These are phyloP conservation scores for Coprinopsis sp. DNA, from an alignment of 768 basidiomycete genomes.

Conservation along the genomic window DNA sequence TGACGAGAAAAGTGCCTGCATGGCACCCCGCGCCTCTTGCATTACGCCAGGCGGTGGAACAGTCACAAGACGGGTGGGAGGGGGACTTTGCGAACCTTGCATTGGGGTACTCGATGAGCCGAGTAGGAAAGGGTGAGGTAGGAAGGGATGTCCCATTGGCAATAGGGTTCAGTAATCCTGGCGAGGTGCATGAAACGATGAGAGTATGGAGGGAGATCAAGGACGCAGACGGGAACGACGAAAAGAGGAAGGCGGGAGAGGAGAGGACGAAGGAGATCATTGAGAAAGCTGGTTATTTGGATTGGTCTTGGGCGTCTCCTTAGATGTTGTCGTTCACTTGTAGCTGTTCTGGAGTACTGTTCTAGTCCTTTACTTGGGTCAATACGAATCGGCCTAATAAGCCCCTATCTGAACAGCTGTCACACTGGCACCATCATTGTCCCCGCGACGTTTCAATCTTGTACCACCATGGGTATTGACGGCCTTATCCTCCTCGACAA, in stretches of 20 bases:
- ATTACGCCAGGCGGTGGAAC: conserved; percentile 39
- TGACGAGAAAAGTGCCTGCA: conserved; percentile 48
- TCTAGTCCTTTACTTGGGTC: no score
- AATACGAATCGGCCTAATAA: no score
- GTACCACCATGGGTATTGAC: conserved; percentile 69
- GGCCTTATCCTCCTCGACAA: conserved; percentile 77
- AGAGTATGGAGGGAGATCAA: conserved; percentile 62
- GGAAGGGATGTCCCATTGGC: conserved; percentile 60
- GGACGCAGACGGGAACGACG: conserved; percentile 26
- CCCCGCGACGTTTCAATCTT: no score
- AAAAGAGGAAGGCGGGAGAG: conserved; percentile 41
- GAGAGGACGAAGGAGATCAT: conserved; percentile 41
- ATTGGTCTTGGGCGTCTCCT: conserved; percentile 75
- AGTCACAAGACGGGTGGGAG: conserved; percentile 37
- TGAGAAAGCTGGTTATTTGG: conserved; percentile 44
- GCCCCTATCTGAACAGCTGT: no score
- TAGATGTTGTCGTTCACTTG: no score
- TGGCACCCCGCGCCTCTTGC: conserved; percentile 76
- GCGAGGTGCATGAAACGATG: conserved; percentile 73
- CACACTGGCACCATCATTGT: no score
- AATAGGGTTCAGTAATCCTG: conserved; percentile 62
- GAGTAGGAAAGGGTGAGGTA: conserved; percentile 34
- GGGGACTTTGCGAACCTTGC: conserved; percentile 61
- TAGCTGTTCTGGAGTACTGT: no score
- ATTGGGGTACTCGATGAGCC: conserved; percentile 62